Evolutionary conservation across 1,139 yeast species (phyloP).

Genomic region (Geotrichum candidum): DNA sequence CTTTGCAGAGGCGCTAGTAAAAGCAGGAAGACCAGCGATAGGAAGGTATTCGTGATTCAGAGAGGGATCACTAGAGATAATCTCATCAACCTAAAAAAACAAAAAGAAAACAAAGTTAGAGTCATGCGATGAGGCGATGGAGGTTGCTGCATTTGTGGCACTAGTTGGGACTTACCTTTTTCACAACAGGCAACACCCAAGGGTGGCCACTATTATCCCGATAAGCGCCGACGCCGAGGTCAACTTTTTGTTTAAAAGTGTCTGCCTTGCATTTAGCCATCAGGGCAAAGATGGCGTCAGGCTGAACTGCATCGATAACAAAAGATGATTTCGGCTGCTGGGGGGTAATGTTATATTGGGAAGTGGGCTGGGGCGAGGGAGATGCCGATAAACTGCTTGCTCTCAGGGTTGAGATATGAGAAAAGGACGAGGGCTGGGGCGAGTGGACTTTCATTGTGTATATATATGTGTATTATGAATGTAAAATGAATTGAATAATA

Average conservation of each 20-base stretch:
- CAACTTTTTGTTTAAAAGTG: constrained; percentile 51
- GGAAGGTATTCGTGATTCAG: constrained; percentile 91
- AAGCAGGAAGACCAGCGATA: constrained; percentile 68
- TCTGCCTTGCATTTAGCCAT: constrained; percentile 69
- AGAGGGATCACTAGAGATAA: constrained; percentile 47
- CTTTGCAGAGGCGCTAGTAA: constrained; percentile 68
- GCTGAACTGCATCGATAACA: constrained; percentile 33
- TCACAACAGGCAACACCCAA: constrained; percentile 81
- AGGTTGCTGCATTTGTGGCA: not conserved
- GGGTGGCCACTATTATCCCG: constrained; percentile 81
- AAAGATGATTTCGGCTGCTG: constrained; percentile 4
- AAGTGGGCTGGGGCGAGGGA: not conserved
- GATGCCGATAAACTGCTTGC: not conserved
- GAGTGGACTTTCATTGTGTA: constrained; percentile 5
- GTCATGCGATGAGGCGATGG: not conserved
- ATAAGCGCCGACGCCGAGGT: constrained; percentile 89
- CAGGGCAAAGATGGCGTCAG: constrained; percentile 59
- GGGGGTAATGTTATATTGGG: not conserved
- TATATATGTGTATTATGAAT: not conserved
- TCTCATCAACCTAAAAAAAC: constrained; percentile 41
- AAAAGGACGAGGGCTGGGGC: constrained; percentile 3
- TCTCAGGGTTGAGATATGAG: not conserved
- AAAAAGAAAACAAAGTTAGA: not conserved
- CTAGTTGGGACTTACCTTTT: constrained; percentile 36
- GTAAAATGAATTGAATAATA: not conserved